Evolutionary conservation across 2,329 filamentous ascomycete genomes (phyloP).

Genomic region (Cyphellophora europaea): DNA sequence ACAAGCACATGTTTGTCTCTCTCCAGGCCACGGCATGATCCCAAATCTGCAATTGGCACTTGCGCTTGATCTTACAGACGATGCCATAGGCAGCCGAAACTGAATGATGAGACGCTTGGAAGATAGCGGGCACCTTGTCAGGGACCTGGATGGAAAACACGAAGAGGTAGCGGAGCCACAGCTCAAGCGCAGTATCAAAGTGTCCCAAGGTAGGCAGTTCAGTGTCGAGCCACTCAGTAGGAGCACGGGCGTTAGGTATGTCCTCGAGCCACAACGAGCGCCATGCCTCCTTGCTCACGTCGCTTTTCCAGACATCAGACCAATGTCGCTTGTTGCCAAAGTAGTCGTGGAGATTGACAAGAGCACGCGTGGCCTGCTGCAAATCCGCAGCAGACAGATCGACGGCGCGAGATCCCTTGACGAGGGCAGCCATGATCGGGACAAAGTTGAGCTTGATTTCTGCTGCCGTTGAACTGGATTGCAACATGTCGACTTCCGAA

Average conservation of each 20-base stretch:
- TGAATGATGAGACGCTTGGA: constrained; percentile 55
- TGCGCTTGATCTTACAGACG: constrained; percentile 51
- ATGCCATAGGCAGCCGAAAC: constrained; percentile 53
- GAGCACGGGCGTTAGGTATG: constrained; percentile 29
- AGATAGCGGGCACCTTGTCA: constrained; percentile 48
- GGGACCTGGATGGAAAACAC: constrained; percentile 50
- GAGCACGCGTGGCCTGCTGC: constrained; percentile 36
- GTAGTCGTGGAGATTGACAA: constrained; percentile 41
- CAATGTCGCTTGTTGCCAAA: constrained; percentile 41
- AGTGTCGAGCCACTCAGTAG: constrained; percentile 27
- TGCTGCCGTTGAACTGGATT: constrained; percentile 31
- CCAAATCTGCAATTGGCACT: constrained; percentile 54
- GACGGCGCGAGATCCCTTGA: constrained; percentile 40
- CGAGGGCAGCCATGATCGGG: constrained; percentile 40
- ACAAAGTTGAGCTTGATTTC: constrained; percentile 47
- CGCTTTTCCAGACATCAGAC: constrained; percentile 38
- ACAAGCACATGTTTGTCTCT: constrained; percentile 43
- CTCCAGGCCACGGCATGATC: constrained; percentile 56
- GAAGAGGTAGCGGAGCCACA: constrained; percentile 38
- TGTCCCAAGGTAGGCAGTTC: constrained; percentile 29
- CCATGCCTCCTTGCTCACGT: constrained; percentile 36
- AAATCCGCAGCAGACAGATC: constrained; percentile 34
- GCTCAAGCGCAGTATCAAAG: constrained; percentile 28
- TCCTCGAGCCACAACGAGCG: constrained; percentile 39
- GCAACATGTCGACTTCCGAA: constrained; percentile 40